Conservation (phyloP, 148 eudicot genomes). For the Diospyros lotus region DNA sequence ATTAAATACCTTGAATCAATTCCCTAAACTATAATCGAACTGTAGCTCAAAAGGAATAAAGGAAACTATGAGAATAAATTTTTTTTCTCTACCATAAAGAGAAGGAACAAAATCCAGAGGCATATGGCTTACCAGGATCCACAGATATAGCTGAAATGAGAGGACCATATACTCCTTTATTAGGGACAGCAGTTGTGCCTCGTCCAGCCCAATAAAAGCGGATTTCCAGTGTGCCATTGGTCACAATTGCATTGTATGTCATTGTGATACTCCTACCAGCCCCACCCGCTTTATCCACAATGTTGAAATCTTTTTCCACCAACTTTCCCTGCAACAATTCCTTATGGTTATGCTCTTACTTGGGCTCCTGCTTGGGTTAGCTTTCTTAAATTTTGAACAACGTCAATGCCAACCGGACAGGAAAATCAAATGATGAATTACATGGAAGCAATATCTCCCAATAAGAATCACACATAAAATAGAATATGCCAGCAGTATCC, state of each 20-base stretch:
- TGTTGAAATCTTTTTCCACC: too few species aligned
- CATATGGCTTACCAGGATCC: slow-evolving; percentile 21
- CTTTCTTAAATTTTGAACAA: too few species aligned
- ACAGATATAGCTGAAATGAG: slow-evolving; percentile 38
- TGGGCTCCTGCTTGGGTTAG: too few species aligned
- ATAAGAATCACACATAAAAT: too few species aligned
- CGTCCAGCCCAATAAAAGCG: slow-evolving; percentile 40
- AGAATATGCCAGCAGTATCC: too few species aligned
- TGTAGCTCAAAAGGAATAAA: background rate
- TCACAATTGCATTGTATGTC: slow-evolving; percentile 16
- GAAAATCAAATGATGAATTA: too few species aligned
- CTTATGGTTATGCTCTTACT: too few species aligned
- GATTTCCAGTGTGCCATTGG: slow-evolving; percentile 22
- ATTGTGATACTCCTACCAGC: slow-evolving; percentile 12
- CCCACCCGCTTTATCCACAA: slow-evolving; percentile 34
- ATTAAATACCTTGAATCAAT: background rate
- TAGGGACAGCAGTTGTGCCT: slow-evolving; percentile 31
- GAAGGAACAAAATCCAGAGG: background rate
- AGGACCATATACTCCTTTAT: slow-evolving; percentile 33
- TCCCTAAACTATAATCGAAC: background rate
- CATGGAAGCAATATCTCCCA: too few species aligned
- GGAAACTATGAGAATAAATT: too few species aligned
- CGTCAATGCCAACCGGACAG: too few species aligned
- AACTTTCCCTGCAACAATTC: too few species aligned
- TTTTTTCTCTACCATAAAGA: background rate